Evolutionary conservation across 2,329 filamentous ascomycete genomes (phyloP), one percentile per base, ranked within the genome.

Genomic region (Paraphaeosphaeria minitans): DNA sequence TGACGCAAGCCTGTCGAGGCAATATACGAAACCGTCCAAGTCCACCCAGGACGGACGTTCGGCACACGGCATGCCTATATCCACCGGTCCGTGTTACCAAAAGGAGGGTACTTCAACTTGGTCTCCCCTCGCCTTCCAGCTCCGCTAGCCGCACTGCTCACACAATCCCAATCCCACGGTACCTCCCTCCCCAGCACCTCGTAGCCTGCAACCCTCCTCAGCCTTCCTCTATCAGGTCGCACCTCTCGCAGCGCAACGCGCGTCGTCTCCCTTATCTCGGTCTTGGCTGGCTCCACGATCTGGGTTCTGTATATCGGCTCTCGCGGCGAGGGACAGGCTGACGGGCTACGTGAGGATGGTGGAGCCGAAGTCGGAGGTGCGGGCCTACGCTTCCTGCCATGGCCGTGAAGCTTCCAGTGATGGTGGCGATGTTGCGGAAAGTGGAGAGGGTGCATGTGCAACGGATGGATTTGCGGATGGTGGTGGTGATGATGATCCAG

Each of bases 121-220:
- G 59, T 48, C 19, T 50, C 51, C 24, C 33, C 55, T 29, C 57
- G 56, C 10, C 57, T 41, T 10, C 57, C 58, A 29, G 41, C 59
- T 42, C 68, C 69, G 3, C 63, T 66, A 3, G 60, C 64, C 0
- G 65, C 65, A 53, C 70, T 75, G 53, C 71, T 73, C 13, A 75
- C 62, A 33, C 72, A 74, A 27, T 75, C 73, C 73, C 73, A 75
- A 55, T 69, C 66, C 70, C 72, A 75, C 9, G 73, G 73, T 3
- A 73, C 67, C 35, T 70, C 63, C 29, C 50, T 59, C 0, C 72
- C 67, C n/a, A 73, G 33, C 0, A 74, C 67, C 24, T 75, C 69
- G 39, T 73, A 75, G 1, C 71, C 73, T 10, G 71, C 69, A 16
- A 75, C 71, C 39, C 70, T 57, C 24, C 71, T 57, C 46, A 72